Evolutionary conservation across 2,329 filamentous ascomycete species (phyloP).

Genomic region (Macrophomina tecta): DNA sequence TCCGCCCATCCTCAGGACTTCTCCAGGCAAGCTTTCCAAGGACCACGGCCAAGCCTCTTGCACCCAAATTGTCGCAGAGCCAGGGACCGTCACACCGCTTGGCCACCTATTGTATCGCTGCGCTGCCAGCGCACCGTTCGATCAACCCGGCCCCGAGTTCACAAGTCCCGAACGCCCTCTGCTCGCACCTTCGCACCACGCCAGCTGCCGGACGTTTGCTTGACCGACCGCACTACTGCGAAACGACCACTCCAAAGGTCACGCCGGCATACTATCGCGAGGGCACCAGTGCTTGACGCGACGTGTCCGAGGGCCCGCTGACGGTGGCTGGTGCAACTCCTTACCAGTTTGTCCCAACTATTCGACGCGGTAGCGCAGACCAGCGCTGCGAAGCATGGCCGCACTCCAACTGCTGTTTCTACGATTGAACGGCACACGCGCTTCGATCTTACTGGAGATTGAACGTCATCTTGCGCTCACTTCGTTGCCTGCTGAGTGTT

Average conservation of each 20-base stretch:
- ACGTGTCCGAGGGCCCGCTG: too few species aligned
- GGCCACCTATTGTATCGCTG: constrained; percentile 17
- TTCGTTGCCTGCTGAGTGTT: not conserved
- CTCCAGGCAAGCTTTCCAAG: constrained; percentile 20
- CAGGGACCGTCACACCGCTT: constrained; percentile 25
- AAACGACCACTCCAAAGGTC: not conserved
- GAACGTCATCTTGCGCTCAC: not conserved
- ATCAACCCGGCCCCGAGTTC: not conserved
- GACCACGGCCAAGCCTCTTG: constrained; percentile 15
- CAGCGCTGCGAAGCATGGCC: too few species aligned
- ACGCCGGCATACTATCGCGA: not conserved
- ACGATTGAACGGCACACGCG: too few species aligned
- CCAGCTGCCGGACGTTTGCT: constrained; percentile 4
- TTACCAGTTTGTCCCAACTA: not conserved
- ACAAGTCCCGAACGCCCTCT: not conserved
- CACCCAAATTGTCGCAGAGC: constrained; percentile 10
- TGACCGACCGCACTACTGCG: constrained; percentile 1
- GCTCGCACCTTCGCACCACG: not conserved
- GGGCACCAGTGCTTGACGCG: not conserved
- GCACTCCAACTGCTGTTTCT: too few species aligned
- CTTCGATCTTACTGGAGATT: too few species aligned
- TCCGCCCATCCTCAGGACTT: constrained; percentile 13
- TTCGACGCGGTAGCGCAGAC: not conserved
- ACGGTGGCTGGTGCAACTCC: not conserved
- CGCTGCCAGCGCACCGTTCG: constrained; percentile 21